Evolutionary conservation across 73 alveolate genomes (phyloP), one percentile per base, ranked within the genome.

Genomic region (Durusdinium trenchii): DNA sequence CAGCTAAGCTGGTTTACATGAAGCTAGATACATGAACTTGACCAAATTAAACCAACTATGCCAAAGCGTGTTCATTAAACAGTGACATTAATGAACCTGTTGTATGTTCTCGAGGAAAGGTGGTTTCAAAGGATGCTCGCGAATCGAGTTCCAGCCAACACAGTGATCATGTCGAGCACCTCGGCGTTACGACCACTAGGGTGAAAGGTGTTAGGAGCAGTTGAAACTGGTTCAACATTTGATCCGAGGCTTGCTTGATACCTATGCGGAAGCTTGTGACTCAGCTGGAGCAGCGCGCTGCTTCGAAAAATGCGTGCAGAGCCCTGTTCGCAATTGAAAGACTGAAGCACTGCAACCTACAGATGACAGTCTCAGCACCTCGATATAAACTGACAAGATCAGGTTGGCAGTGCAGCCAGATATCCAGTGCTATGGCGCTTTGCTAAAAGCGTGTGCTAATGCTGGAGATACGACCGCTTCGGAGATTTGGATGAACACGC

Each of bases 381-480:
- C 23, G 69, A 23, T 57, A 57, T 12, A 12, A 12, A 57, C 32
- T 57, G 23, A 57, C 69, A 57, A 57, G 23, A 3, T 45, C 40
- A 87, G 95, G 95, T 50, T 87, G 51, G 50, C 52, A 12, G 47
- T 90, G 60, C 87, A 64, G 36, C 96, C 86, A 6, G 96, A 90
- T 62, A 30, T 75, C 46, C 73, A 36, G 23, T 90, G 96, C 96
- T 90, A 90, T 32, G 96, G 96, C 16, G 96, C 96, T 28, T 69
- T 90, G 69, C 32, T 90, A 42, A 90, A 90, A 73, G 96, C 96
- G 2, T 90, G 96, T 50, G 96, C 96, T 18, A 90, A 90, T 23
- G 57, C 46, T 2, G 85, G 75, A 6, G 86, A 90, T 90, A 54
- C 52, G 32, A 51, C 40, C 32, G 96, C 64, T 35, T 71, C 96